These are phyloP conservation scores for Clonostachys solani DNA, from an alignment of 2,329 filamentous ascomycete species.

Conservation along the genomic window DNA sequence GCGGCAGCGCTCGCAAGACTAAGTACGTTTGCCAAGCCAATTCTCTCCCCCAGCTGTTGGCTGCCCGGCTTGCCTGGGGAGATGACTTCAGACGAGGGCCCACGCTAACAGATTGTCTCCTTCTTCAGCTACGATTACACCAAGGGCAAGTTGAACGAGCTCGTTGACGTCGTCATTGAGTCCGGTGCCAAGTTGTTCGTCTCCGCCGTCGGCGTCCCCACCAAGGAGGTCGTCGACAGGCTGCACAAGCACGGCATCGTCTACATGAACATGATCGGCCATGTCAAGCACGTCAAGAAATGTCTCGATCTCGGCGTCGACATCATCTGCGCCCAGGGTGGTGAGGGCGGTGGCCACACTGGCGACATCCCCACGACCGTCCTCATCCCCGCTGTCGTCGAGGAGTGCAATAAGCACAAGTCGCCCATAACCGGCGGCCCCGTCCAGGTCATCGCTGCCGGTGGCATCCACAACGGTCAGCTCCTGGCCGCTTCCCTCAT, in stretches of 20 bases:
- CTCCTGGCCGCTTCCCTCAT: constrained; percentile 85
- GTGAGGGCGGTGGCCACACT: constrained; percentile 95
- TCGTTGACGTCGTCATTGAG: constrained; percentile 90
- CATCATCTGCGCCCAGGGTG: constrained; percentile 97
- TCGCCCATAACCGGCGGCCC: constrained; percentile 82
- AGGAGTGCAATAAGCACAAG: constrained; percentile 75
- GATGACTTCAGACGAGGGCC: neutral
- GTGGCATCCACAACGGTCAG: constrained; percentile 90
- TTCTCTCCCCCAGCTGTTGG: neutral
- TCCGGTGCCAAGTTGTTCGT: constrained; percentile 91
- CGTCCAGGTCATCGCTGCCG: constrained; percentile 89
- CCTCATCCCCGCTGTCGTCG: constrained; percentile 87
- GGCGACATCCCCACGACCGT: constrained; percentile 90
- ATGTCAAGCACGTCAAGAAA: constrained; percentile 98
- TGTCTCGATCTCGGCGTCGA: constrained; percentile 88
- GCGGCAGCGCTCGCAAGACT: constrained; percentile 90
- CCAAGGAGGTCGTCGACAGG: constrained; percentile 81
- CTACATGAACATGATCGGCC: constrained; percentile 99
- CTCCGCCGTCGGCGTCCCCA: constrained; percentile 90
- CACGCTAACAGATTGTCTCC: neutral
- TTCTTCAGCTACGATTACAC: constrained; percentile 90
- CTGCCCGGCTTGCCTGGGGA: neutral
- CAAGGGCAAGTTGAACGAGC: constrained; percentile 92
- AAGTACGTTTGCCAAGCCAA: constrained; percentile 47
- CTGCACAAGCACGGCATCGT: constrained; percentile 84